Evolutionary conservation across 495 filamentous ascomycete genomes (phyloP).

Genomic region (Penicillium cinerascens): DNA sequence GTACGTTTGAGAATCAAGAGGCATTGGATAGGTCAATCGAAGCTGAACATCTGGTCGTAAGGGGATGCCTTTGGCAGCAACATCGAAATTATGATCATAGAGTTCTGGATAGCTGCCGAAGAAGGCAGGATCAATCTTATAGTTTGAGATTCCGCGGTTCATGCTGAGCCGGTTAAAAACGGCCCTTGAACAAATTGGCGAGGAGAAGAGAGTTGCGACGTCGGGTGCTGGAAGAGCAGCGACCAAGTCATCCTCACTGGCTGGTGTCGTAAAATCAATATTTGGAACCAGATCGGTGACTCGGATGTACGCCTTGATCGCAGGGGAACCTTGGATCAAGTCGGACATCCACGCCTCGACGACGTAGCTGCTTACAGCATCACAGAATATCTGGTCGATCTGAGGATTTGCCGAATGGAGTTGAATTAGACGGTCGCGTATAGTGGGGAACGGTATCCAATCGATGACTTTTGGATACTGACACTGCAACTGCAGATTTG

Average conservation of each 20-base stretch:
- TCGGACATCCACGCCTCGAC: slow-evolving; percentile 11
- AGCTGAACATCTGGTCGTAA: slow-evolving; percentile 5
- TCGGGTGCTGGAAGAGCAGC: slow-evolving; percentile 7
- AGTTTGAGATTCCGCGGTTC: slow-evolving; percentile 5
- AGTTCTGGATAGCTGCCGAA: slow-evolving; percentile 10
- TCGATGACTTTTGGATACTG: slow-evolving; percentile 10
- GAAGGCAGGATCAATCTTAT: slow-evolving; percentile 11
- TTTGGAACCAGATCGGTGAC: slow-evolving; percentile 6
- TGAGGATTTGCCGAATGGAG: slow-evolving; percentile 11
- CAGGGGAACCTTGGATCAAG: slow-evolving; percentile 2
- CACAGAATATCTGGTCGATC: slow-evolving; percentile 9
- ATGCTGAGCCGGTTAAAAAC: slow-evolving; percentile 6
- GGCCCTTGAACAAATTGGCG: not conserved
- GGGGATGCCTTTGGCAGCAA: slow-evolving; percentile 3
- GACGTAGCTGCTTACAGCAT: slow-evolving; percentile 10
- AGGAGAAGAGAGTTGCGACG: slow-evolving; percentile 3
- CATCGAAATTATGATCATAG: slow-evolving; percentile 4
- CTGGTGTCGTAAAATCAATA: slow-evolving; percentile 1
- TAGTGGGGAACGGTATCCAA: slow-evolving; percentile 7
- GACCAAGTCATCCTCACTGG: not conserved
- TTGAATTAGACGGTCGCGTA: slow-evolving; percentile 5
- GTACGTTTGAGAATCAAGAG: slow-evolving; percentile 3
- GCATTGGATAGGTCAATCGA: slow-evolving; percentile 5
- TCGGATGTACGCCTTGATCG: slow-evolving; percentile 6
- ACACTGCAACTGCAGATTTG: slow-evolving; percentile 1